phyloP scores from a whole-genome alignment of 2,329 filamentous ascomycete species.

The Lachnellula suecica region DNA sequence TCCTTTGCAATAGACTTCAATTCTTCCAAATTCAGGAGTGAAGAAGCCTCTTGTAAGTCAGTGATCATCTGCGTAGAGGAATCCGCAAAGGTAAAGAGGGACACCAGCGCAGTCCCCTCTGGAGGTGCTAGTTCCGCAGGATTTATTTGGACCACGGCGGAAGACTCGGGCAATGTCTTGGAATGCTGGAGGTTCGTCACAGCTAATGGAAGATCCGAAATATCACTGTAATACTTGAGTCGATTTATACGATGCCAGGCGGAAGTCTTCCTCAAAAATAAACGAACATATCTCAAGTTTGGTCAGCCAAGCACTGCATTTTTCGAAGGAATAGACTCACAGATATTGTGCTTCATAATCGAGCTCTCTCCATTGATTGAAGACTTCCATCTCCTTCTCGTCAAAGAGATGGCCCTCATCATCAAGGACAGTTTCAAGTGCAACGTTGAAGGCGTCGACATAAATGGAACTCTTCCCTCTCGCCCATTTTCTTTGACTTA shows the following conservation, averaged over 20 bases:
- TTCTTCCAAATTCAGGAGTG: conserved; percentile 82
- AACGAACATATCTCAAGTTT: conserved; percentile 71
- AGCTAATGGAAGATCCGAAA: conserved; percentile 69
- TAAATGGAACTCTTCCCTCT: conserved; percentile 87
- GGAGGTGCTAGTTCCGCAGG: conserved; percentile 49
- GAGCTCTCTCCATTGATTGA: conserved; percentile 70
- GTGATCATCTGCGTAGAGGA: conserved; percentile 70
- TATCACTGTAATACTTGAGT: conserved; percentile 79
- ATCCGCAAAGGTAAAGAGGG: conserved; percentile 77
- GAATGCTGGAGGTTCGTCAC: conserved; percentile 61
- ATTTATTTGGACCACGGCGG: conserved; percentile 19
- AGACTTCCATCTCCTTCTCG: conserved; percentile 73
- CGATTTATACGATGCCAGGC: conserved; percentile 84
- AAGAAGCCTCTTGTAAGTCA: conserved; percentile 79
- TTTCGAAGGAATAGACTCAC: conserved; percentile 47
- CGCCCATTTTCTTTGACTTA: conserved; percentile 64
- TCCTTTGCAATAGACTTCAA: conserved; percentile 83
- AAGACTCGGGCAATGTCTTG: conserved; percentile 51
- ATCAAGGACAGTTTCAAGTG: conserved; percentile 82
- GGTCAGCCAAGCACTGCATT: conserved; percentile 7
- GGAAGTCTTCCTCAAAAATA: conserved; percentile 89
- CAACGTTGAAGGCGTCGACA: conserved; percentile 94
- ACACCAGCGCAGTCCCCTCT: conserved; percentile 47
- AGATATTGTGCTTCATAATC: conserved; percentile 88
- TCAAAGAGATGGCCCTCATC: conserved; percentile 90